Base-by-base conservation (phyloP, 441 rosid species). In the Gossypium davidsonii region DNA sequence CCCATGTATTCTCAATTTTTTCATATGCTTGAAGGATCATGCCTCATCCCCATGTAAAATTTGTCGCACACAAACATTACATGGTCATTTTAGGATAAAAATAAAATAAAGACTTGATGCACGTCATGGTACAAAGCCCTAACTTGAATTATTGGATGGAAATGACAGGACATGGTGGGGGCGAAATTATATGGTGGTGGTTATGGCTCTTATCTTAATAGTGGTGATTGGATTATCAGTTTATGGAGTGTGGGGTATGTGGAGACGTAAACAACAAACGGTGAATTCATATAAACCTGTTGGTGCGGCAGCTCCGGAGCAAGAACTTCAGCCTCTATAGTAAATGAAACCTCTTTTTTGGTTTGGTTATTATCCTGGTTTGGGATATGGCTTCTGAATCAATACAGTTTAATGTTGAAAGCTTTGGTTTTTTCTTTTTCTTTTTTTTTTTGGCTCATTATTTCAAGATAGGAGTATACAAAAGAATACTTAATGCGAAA, bases 241-340 rank as follows among this genome's bases (percentile, higher is more conserved):
- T 80, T 79, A 79, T 60, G 94, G 85, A 74, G 76, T 74, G 25
- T 89, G 90, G 92, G 70, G 86, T 51, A 53, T 87, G 15, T 73
- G 83, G 94, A 86, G 80, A 83, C 80, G 64, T 17, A 82, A 79
- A 53, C 83, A 73, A 68, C 80, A 79, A 80, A 11, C 18, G 39
- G 3, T 59, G 17, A 59, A 74, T 64, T 72, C 85, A 17, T 88
- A 91, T 81, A 88, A 84, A 77, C 97, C 93, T 17, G 93, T 91
- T 0, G 80, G 83, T 69, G 78, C 72, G 0, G 77, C 73, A 57
- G 81, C 68, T 42, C 82, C 91, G 0, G 93, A 91, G 80, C 98
- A 88, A 81, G 97, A 94, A 81, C 80, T 91, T 48, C 94, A 87
- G 80, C 92, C 91, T 3, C 64, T 88, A 37, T 84, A 78, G 79